A percentile compares a stretch with the other conserved stretches of the same genome.
phyloP scores from a whole-genome alignment of 1,139 yeast species.

The Yamadazyma membranifaciens region DNA sequence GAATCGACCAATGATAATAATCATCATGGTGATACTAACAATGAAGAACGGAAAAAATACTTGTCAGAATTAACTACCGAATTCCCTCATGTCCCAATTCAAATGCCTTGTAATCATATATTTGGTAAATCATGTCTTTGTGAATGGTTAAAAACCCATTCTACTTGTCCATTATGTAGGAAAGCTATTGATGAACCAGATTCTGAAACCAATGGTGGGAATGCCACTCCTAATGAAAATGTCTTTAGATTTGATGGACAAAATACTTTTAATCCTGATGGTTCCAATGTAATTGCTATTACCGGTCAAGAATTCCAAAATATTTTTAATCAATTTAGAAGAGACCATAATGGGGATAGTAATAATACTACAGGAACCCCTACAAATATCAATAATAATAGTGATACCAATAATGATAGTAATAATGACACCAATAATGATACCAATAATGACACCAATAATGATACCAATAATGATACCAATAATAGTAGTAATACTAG shows the following conservation, averaged over 20 bases:
- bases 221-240: background rate
- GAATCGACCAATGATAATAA: conserved; percentile 1
- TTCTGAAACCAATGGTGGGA: conserved; percentile 2
- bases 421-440: background rate
- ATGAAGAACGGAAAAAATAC: conserved; percentile 11
- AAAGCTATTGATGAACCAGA: conserved; percentile 38
- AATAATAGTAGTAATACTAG: background rate
- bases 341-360: background rate
- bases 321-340: conserved; percentile 5
- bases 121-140: conserved; percentile 74
- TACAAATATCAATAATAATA: conserved; percentile 1
- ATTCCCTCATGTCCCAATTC: conserved; percentile 61
- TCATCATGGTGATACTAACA: conserved; percentile 2
- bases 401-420: background rate
- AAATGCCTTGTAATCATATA: conserved; percentile 77
- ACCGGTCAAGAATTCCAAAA: conserved; percentile 9
- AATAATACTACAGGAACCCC: background rate
- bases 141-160: conserved; percentile 70
- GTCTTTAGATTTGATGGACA: conserved; percentile 4
- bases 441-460: background rate
- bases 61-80: conserved; percentile 28
- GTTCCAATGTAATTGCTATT: conserved; percentile 6
- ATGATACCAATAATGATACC: background rate
- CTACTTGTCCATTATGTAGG: conserved; percentile 83
- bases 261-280: conserved; percentile 8